Base-by-base conservation (phyloP, 306 rosid species). In the Albizia julibrissin region DNA sequence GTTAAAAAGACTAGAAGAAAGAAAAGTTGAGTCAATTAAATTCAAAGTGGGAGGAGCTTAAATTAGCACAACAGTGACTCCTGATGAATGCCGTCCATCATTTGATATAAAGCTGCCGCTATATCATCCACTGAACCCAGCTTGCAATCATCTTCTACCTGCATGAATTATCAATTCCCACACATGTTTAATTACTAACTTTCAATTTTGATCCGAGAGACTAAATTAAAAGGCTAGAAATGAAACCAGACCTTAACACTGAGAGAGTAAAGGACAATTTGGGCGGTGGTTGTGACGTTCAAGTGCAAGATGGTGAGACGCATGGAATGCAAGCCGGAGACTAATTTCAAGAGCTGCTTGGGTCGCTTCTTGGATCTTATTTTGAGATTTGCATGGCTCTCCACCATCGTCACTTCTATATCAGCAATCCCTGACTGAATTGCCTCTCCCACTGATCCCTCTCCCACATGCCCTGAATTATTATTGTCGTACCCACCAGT, bases 341-440 rank as follows among this genome's bases (percentile, higher is more conserved):
- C 97, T 39, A 96, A 77, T 72, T 90, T 93, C 83, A 93, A 73
- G 31, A 91, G 91, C 79, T 91, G 98, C 80, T 90, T 93, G 37
- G 98, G 91, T 34, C 89, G 67, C 81, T 80, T 91, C 80, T 86
- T 87, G 11, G 97, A 88, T 65, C 97, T 90, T 70, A 96, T 93
- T 74, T 92, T 93, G 64, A 96, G 82, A 80, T 85, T 96, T 79
- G 97, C 99, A 86, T 96, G 99, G 87, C 87, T 92, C 76, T 93
- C 99, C 67, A 93, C 98, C 97, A 96, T 89, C 65, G 94, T 90
- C 61, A 93, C 99, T 85, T 96, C 97, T 65, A 96, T 85, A 50
- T 96, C 98, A 56, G 97, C 98, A 62, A 88, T 67, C 29, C 85
- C 78, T 22, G 78, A 37, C 54, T 82, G 78, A 49, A 70, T 34